phyloP scores from a whole-genome alignment of 83 land plant genomes.

The Thuja plicata region DNA sequence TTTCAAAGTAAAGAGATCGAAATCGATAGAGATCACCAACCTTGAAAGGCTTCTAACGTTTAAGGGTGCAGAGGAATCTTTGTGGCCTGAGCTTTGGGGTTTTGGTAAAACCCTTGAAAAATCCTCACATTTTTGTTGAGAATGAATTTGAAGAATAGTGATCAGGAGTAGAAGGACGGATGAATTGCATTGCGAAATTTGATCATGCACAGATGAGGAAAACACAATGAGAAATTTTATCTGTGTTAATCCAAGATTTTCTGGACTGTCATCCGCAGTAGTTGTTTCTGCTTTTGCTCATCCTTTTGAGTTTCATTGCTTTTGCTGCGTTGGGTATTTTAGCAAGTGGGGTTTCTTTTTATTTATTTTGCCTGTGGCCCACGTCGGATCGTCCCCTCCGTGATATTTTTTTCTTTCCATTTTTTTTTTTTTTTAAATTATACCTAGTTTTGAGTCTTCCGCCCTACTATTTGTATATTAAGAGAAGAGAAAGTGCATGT shows the following conservation, averaged over 20 bases:
- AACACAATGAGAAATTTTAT: not conserved
- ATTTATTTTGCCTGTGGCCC: not conserved
- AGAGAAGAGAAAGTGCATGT: too few relatives aligned
- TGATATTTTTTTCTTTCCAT: not conserved
- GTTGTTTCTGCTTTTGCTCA: not conserved
- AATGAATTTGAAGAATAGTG: not conserved
- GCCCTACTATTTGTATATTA: too few relatives aligned
- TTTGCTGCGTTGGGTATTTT: not conserved
- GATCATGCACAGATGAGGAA: not conserved
- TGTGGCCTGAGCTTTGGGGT: not conserved
- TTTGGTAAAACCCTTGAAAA: not conserved
- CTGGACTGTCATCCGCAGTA: not conserved
- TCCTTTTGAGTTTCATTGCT: not conserved
- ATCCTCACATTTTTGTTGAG: not conserved
- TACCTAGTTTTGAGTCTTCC: too few relatives aligned
- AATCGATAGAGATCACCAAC: not conserved
- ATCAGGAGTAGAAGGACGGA: not conserved
- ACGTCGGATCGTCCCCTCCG: not conserved
- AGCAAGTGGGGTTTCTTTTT: not conserved
- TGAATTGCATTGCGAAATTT: not conserved
- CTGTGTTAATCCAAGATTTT: not conserved
- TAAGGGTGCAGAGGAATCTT: not conserved
- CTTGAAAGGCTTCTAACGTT: not conserved
- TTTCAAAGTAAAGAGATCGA: not conserved
- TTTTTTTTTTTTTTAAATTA: too few relatives aligned